Evolutionary conservation across 2,329 filamentous ascomycete genomes (phyloP).

Genomic region (Epichloe glyceriae): DNA sequence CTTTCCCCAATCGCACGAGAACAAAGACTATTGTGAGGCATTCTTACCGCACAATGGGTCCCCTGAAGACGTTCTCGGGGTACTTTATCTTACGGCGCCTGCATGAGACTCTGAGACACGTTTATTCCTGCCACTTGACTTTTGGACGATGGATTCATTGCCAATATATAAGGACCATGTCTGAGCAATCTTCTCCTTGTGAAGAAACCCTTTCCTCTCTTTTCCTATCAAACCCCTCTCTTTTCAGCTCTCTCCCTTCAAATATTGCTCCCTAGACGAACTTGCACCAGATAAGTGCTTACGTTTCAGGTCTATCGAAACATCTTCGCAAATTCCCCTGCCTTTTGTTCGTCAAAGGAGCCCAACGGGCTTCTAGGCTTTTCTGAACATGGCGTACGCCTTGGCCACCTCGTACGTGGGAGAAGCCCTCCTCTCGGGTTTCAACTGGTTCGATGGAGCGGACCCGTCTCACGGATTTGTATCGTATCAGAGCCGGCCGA

Average conservation of each 20-base stretch:
- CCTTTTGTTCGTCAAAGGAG: neutral
- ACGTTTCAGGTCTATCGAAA: too few relatives aligned
- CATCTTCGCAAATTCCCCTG: neutral
- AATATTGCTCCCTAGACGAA: neutral
- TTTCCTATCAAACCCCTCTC: neutral
- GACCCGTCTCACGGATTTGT: slow-evolving; percentile 60
- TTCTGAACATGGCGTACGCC: slow-evolving; percentile 23
- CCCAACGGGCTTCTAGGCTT: neutral
- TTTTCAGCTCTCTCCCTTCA: neutral
- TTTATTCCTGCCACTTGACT: slow-evolving; percentile 3
- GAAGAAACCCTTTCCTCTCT: neutral
- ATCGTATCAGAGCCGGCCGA: slow-evolving; percentile 34
- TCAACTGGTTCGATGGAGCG: slow-evolving; percentile 34
- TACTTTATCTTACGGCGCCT: neutral
- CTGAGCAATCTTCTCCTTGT: neutral
- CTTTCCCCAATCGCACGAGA: neutral
- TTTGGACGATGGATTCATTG: neutral
- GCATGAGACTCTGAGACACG: neutral
- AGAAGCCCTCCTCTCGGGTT: slow-evolving; percentile 31
- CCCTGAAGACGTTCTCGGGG: neutral
- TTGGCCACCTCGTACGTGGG: slow-evolving; percentile 30
- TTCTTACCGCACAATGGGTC: neutral
- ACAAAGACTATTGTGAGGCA: slow-evolving; percentile 3
- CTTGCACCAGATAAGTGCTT: too few relatives aligned
- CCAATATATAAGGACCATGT: slow-evolving; percentile 6